A percentile compares a stretch with the other conserved stretches of the same genome.
Conservation (phyloP, 352 stramenopile species). For the Globisporangium radiosum region DNA sequence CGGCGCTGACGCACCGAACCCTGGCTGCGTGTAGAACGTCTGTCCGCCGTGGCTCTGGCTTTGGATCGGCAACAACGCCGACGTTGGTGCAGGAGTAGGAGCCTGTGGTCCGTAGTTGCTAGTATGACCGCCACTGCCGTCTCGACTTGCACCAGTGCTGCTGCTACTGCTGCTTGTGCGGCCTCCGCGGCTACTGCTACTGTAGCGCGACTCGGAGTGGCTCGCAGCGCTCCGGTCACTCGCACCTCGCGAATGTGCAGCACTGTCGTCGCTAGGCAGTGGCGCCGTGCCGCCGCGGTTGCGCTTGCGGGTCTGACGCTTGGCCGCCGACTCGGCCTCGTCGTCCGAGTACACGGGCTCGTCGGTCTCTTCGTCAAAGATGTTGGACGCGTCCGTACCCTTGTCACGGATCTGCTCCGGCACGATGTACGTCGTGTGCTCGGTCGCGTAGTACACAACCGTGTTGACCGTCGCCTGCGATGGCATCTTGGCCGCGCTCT, state of each 20-base stretch:
- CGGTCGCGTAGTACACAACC: slow-evolving; percentile 60
- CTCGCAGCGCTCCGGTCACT: slow-evolving; percentile 1
- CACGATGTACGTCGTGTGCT: slow-evolving; percentile 79
- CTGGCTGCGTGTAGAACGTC: slow-evolving; percentile 51
- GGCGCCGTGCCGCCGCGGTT: slow-evolving; percentile 27
- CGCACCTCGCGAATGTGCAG: background rate
- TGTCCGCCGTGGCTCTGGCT: slow-evolving; percentile 34
- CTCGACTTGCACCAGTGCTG: slow-evolving; percentile 16
- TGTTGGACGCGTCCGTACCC: slow-evolving; percentile 79
- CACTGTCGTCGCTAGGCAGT: background rate
- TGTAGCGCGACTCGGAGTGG: slow-evolving; percentile 9
- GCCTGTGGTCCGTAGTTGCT: background rate
- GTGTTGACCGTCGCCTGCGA: slow-evolving; percentile 28
- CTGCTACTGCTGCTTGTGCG: slow-evolving; percentile 1
- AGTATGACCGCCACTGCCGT: slow-evolving; percentile 8
- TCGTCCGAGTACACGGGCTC: slow-evolving; percentile 79
- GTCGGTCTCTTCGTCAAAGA: slow-evolving; percentile 82
- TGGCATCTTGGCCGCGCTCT: slow-evolving; percentile 61
- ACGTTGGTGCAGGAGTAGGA: too few species aligned
- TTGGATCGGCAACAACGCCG: slow-evolving; percentile 15
- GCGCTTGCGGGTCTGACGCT: slow-evolving; percentile 61
- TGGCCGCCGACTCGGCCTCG: slow-evolving; percentile 67
- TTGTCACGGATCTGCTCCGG: slow-evolving; percentile 75
- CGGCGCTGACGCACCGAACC: slow-evolving; percentile 12
- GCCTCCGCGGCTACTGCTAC: background rate